Evolutionary conservation across 169 alveolate genomes (phyloP), one percentile per base, ranked within the genome.

Genomic region (Eimeria praecox): DNA sequence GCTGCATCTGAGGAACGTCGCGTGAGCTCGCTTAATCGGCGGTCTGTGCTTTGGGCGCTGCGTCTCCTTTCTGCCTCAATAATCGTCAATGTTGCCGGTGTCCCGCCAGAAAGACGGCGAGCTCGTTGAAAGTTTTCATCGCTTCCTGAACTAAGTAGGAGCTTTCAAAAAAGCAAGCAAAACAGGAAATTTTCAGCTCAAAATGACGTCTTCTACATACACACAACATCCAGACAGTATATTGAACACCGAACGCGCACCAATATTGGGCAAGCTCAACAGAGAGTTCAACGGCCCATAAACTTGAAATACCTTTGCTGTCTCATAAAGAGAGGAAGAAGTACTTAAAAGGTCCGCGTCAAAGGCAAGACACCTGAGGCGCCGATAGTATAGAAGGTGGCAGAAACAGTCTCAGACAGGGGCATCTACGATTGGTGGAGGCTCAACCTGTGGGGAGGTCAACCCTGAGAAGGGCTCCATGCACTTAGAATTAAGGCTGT

Each of bases 71-170:
- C 92, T 2, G 52, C 24, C 78, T 56, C 80, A 35, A 86, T 86
- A 10, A 86, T 80, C 27, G 78, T 56, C 80, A 86, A 8, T 9
- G 92, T 54, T 22, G 92, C 78, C 27, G 92, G 92, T 20, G 66
- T 44, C 22, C 92, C 78, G 22, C 92, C 92, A 24, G 54, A 54
- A 3, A 59, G 78, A n/a, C 92, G 92, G 6, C 92, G 92, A 38
- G 92, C 92, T 8, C 92, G 92, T 71, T 86, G 92, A 27, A 86
- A 86, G 52, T 42, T 86, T 27, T 86, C 80, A 38, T 86, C 92
- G 35, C 78, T 86, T 24, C 92, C 78, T 27, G 92, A 54, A 40
- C 59, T 27, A 38, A 78, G 62, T 42, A 78, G 40, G 1, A 78
- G 42, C 38, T 38, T 78, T 8, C 62, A 42, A 10, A 6, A 5